Percentiles rank a stretch among this genome's conserved stretches.
Conservation (phyloP, 164 flowering plant genomes). For the Litsea cubeba region DNA sequence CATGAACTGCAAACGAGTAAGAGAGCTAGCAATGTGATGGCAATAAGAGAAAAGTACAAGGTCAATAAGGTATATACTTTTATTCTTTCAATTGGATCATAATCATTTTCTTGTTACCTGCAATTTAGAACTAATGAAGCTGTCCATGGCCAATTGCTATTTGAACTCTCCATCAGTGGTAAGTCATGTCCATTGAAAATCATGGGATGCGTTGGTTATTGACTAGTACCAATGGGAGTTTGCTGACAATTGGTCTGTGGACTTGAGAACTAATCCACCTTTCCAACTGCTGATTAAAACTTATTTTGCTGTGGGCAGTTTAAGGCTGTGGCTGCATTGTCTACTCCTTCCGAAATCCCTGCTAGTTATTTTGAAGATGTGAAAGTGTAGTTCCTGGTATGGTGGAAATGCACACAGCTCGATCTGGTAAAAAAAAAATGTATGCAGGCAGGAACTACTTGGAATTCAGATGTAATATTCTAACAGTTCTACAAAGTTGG, state of each 20-base stretch:
- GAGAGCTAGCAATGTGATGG: slow-evolving; percentile 31
- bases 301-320: slow-evolving; percentile 33
- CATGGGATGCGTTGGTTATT: not conserved
- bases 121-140: not conserved
- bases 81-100: not conserved
- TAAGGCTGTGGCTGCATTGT: slow-evolving; percentile 44
- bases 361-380: slow-evolving; percentile 36
- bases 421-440: not conserved
- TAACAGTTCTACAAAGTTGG: not conserved
- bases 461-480: too few relatives aligned
- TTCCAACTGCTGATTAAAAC: not conserved
- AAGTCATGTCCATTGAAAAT: not conserved
- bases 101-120: not conserved
- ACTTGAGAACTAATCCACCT: not conserved
- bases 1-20: slow-evolving; percentile 51
- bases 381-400: slow-evolving; percentile 2
- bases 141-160: not conserved
- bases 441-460: not conserved
- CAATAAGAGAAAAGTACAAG: slow-evolving; percentile 60
- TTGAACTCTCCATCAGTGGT: not conserved
- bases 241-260: not conserved
- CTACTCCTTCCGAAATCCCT: slow-evolving; percentile 45
- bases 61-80: slow-evolving; percentile 43
- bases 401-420: not conserved
- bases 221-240: not conserved